phyloP scores from a whole-genome alignment of 148 eudicot species.

The Chenopodium album region DNA sequence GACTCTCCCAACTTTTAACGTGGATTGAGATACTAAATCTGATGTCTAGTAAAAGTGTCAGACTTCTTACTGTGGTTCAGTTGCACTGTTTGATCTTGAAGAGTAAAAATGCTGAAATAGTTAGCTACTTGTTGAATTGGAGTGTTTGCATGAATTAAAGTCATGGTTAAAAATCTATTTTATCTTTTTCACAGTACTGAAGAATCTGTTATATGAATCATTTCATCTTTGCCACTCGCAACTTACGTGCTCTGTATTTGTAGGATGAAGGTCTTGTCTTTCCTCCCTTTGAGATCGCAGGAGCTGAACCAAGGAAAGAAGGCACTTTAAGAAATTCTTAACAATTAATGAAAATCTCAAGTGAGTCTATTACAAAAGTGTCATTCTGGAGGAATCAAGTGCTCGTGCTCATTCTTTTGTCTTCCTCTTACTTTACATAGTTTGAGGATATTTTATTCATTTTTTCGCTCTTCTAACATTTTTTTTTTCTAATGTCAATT shows the following conservation, averaged over 20 bases:
- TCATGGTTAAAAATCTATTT: too few relatives aligned
- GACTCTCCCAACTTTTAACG: too few relatives aligned
- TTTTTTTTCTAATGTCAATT: too few relatives aligned
- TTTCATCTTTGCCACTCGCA: neutral
- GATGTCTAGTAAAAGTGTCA: too few relatives aligned
- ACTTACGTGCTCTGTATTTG: neutral
- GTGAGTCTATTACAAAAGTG: neutral
- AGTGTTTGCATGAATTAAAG: too few relatives aligned
- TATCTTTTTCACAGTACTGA: neutral
- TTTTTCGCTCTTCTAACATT: too few relatives aligned
- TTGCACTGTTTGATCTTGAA: too few relatives aligned
- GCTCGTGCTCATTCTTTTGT: neutral
- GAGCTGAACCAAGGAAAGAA: conserved; percentile 28
- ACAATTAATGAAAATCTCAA: too few relatives aligned
- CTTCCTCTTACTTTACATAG: neutral
- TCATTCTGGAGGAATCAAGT: neutral
- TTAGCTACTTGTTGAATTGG: too few relatives aligned
- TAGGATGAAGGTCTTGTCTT: conserved; percentile 65
- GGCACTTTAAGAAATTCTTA: conserved; percentile 10
- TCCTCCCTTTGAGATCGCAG: conserved; percentile 36
- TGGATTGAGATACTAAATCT: too few relatives aligned
- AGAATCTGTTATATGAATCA: neutral
- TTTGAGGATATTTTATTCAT: neutral
- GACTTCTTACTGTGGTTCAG: too few relatives aligned
- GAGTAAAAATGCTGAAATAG: too few relatives aligned